phyloP scores from a whole-genome alignment of 148 eudicot species.

The Talinum fruticosum region DNA sequence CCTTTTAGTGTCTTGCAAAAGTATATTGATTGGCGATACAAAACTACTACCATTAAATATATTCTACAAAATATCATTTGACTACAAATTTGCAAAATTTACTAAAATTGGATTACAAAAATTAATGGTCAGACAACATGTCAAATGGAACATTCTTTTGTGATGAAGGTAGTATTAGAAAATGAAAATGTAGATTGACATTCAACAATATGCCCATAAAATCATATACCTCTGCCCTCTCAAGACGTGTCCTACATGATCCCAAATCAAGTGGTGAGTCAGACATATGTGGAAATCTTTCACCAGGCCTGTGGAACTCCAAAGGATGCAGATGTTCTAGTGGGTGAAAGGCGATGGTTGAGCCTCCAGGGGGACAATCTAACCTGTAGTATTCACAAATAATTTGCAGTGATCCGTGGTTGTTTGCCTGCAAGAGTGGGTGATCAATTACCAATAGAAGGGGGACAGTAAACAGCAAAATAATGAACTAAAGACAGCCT shows the following conservation, averaged over 20 bases:
- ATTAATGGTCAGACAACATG: no score
- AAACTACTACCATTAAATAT: no score
- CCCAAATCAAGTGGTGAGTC: conserved; percentile 61
- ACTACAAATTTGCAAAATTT: no score
- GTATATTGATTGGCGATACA: no score
- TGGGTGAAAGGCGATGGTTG: conserved; percentile 75
- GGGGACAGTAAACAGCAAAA: not conserved
- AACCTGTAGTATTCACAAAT: conserved; percentile 72
- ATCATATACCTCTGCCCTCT: conserved; percentile 67
- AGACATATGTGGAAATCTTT: conserved; percentile 46
- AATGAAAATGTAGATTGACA: not conserved
- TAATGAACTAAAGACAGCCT: conserved; percentile 8
- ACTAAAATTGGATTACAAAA: no score
- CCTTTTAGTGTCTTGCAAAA: no score
- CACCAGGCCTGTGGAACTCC: conserved; percentile 69
- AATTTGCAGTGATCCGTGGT: conserved; percentile 80
- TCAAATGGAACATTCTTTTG: no score
- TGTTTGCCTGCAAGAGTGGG: conserved; percentile 52
- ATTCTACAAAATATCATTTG: no score
- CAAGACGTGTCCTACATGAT: conserved; percentile 76
- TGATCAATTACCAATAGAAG: not conserved
- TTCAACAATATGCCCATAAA: not conserved
- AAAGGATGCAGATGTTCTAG: conserved; percentile 88
- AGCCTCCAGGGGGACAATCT: conserved; percentile 67
- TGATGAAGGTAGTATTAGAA: no score